phyloP scores from a whole-genome alignment of 306 rosid genomes.

The Carpinus fangiana region DNA sequence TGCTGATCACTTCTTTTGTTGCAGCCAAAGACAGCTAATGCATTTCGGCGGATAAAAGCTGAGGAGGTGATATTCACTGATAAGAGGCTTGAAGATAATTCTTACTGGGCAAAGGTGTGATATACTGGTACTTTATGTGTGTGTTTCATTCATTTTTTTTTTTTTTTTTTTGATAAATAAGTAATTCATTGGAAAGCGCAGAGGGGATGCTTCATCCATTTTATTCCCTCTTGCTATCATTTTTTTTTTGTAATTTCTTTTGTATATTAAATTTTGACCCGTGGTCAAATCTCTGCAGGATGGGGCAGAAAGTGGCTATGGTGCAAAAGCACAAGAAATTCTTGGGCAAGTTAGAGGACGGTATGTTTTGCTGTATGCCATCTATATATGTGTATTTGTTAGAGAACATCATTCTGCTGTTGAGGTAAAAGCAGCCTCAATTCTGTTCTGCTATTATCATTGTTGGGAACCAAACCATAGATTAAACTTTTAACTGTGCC shows the following conservation, averaged over 20 bases:
- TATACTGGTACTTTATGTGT: conserved; percentile 22
- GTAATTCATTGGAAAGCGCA: no score
- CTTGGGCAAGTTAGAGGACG: conserved; percentile 95
- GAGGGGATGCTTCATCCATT: background rate
- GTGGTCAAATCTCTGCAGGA: conserved; percentile 44
- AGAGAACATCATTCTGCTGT: background rate
- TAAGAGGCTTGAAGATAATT: conserved; percentile 82
- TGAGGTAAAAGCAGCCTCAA: background rate
- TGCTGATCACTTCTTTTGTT: conserved; percentile 29
- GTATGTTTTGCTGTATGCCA: conserved; percentile 38
- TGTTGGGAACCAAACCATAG: background rate
- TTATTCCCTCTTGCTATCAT: background rate
- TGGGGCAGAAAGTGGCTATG: conserved; percentile 90
- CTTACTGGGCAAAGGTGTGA: conserved; percentile 95
- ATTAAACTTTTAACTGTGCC: background rate
- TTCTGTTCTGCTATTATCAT: background rate
- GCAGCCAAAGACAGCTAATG: conserved; percentile 64
- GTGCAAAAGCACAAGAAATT: conserved; percentile 95
- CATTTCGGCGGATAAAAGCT: conserved; percentile 80
- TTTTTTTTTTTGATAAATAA: background rate
- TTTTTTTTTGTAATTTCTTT: background rate
- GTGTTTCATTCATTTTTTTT: background rate
- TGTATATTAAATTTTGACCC: conserved; percentile 20
- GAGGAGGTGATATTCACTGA: conserved; percentile 59
- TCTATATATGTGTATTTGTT: background rate